Base-by-base conservation (phyloP, 257 asterid species). In the Ballota nigra region DNA sequence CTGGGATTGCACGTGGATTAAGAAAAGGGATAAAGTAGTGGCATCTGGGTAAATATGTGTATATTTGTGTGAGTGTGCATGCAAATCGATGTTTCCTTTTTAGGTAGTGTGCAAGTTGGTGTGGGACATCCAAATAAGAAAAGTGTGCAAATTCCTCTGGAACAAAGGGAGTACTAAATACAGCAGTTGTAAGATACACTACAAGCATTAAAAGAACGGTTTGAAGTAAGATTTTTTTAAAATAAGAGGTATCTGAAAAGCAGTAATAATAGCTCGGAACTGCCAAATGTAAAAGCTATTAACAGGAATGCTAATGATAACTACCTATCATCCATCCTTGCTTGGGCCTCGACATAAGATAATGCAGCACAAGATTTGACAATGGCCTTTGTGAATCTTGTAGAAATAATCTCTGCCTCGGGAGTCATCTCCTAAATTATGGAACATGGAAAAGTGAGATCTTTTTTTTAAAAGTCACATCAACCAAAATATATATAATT, bases 281-380 rank as follows among this genome's bases (percentile, higher is more conserved):
- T 49, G 60, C 62, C 16, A 33, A 43, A 43, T 16, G 16, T 29
- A 16, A 61, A 38, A 45, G n/a, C 43, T 7, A 7, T 8, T 23
- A 26, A 63, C 7, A 12, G 45, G 20, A 68, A 70, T 72, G 12
- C 29, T 28, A 22, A 16, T 65, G 33, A 61, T 72, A 61, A 18
- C 49, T 79, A 95, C 99, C 98, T 87, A 58, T 95, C 99, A 82
- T 92, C 98, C 99, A 95, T 95, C 87, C 98, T 86, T 18, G 98
- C 98, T 90, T 95, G 99, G 71, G 99, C 99, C 88, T 95, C 99
- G 43, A 95, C 87, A 78, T 95, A 95, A 40, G 99, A 95, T 76
- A 95, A 85, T 53, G 99, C 98, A 66, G 97, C 98, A 79, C 92
- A 86, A 29, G 98, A 95, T 83, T 79, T 92, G 62, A 92, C 93